These are phyloP conservation scores for Iberis pinnata DNA, from an alignment of 345 rosid genomes.

Conservation along the genomic window DNA sequence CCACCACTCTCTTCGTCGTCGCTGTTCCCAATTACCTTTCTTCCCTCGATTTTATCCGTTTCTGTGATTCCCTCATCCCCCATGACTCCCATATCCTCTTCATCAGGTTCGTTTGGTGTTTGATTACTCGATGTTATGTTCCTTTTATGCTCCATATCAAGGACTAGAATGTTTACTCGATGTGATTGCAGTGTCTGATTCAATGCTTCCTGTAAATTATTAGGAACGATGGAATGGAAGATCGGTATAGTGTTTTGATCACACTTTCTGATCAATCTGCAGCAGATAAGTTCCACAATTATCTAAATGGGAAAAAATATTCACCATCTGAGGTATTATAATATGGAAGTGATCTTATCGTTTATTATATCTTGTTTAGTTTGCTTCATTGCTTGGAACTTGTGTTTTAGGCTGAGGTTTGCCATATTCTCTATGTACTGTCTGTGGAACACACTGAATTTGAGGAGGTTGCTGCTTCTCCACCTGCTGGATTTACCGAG, in stretches of 20 bases:
- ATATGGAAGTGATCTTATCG: background rate
- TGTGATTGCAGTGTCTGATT: background rate
- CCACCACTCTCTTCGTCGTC: conserved; percentile 68
- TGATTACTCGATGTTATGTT: background rate
- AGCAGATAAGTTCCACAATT: conserved; percentile 54
- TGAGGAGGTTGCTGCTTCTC: conserved; percentile 53
- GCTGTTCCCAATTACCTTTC: conserved; percentile 85
- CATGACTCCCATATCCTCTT: conserved; percentile 49
- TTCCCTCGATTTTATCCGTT: conserved; percentile 61
- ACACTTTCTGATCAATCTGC: conserved; percentile 46
- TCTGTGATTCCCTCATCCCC: conserved; percentile 45
- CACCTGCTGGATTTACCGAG: conserved; percentile 64
- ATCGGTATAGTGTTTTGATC: conserved; percentile 72
- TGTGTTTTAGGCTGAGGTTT: conserved; percentile 63
- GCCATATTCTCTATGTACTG: conserved; percentile 57
- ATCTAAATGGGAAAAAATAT: conserved; percentile 60
- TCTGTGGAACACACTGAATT: conserved; percentile 65
- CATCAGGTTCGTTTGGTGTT: conserved; percentile 40
- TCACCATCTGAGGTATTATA: conserved; percentile 69
- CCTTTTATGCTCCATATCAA: too few relatives aligned
- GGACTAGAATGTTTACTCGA: conserved; percentile 8
- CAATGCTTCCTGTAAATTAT: background rate
- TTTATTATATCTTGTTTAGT: background rate
- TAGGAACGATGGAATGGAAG: conserved; percentile 92
- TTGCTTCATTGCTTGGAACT: background rate